phyloP scores from a whole-genome alignment of 345 rosid genomes.

The Pistacia integerrima region DNA sequence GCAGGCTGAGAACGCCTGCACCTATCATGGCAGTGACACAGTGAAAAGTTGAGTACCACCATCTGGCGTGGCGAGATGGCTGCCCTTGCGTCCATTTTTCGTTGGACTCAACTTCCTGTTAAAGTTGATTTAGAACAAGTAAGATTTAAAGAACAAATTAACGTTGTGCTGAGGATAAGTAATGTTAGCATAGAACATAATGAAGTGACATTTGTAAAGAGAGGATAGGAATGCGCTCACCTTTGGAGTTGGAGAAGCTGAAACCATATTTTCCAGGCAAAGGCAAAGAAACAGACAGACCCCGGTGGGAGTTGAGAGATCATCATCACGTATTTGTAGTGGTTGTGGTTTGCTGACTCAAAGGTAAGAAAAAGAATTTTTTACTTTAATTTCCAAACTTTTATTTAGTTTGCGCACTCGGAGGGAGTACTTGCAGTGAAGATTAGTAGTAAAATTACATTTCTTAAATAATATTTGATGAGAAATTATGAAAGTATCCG shows the following conservation, averaged over 20 bases:
- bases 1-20: conserved; percentile 93
- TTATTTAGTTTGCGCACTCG: too few species aligned
- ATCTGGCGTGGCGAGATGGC: conserved; percentile 71
- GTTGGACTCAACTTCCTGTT: conserved; percentile 47
- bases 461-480: background rate
- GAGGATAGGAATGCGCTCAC: conserved; percentile 19
- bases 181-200: background rate
- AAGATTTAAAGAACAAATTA: background rate
- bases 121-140: background rate
- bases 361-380: conserved; percentile 1
- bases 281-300: background rate
- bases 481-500: too few species aligned
- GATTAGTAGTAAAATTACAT: background rate
- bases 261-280: conserved; percentile 47
- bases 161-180: background rate
- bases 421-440: background rate
- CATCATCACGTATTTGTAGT: conserved; percentile 25
- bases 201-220: background rate
- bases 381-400: background rate
- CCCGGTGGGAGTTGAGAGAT: conserved; percentile 13
- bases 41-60: conserved; percentile 99
- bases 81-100: conserved; percentile 69
- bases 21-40: conserved; percentile 96
- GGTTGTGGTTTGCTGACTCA: conserved; percentile 4
- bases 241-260: conserved; percentile 53